phyloP scores from a whole-genome alignment of 1,284 basidiomycete species.

The Inonotus hispidus region DNA sequence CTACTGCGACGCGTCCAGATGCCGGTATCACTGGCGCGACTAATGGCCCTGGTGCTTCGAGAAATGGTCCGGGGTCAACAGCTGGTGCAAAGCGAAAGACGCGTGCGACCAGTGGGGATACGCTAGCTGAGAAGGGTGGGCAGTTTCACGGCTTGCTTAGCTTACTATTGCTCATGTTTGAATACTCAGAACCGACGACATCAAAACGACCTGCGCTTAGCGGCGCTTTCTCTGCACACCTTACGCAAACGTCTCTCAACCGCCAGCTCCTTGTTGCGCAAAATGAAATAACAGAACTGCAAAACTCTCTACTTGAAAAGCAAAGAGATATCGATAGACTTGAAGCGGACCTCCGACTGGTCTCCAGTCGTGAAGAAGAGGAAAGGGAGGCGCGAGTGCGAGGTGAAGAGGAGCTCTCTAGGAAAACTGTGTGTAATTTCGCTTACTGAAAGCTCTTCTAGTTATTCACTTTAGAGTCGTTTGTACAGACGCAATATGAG shows the following conservation, averaged over 20 bases:
- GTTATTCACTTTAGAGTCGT: not conserved
- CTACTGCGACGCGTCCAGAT: not conserved
- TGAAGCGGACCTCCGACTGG: slow-evolving; percentile 15
- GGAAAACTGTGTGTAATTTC: slow-evolving; percentile 4
- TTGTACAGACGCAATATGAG: slow-evolving; percentile 5
- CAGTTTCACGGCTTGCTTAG: not conserved
- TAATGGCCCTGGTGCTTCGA: not conserved
- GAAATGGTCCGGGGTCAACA: not conserved
- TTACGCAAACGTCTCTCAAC: slow-evolving; percentile 11
- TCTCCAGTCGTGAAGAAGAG: slow-evolving; percentile 14
- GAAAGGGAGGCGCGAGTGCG: slow-evolving; percentile 8
- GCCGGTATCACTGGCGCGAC: not conserved
- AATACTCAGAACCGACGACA: not conserved
- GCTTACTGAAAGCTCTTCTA: not conserved
- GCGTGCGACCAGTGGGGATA: slow-evolving; percentile 8
- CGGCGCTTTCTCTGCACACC: slow-evolving; percentile 10
- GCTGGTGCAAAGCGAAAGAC: slow-evolving; percentile 13
- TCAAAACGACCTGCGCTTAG: slow-evolving; percentile 16
- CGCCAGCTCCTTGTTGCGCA: slow-evolving; percentile 13
- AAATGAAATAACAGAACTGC: slow-evolving; percentile 9
- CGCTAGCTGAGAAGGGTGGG: slow-evolving; percentile 7
- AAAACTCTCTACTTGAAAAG: slow-evolving; percentile 11
- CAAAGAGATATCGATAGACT: slow-evolving; percentile 9
- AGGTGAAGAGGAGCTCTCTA: slow-evolving; percentile 4
- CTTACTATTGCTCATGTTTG: not conserved